Percentiles rank a stretch among this genome's conserved stretches.
These are phyloP conservation scores for Ammopiptanthus mongolicus DNA, from an alignment of 306 rosid genomes.

Conservation along the genomic window DNA sequence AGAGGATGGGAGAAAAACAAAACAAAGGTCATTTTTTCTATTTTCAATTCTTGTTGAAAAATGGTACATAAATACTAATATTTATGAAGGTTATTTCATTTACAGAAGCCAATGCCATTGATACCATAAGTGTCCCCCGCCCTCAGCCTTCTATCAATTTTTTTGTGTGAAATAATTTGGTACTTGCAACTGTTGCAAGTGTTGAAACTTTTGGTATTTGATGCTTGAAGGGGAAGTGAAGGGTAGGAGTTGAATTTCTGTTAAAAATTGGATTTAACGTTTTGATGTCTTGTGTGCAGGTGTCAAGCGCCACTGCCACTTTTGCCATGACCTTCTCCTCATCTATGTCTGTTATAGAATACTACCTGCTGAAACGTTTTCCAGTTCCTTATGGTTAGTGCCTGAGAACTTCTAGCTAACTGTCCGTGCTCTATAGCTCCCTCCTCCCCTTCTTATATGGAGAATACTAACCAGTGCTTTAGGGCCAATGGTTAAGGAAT, in stretches of 20 bases:
- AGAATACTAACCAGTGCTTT: no score
- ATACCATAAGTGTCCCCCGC: not conserved
- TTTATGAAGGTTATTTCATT: not conserved
- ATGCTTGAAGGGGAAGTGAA: not conserved
- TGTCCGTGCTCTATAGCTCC: not conserved
- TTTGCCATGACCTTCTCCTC: constrained; percentile 95
- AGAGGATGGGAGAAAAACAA: not conserved
- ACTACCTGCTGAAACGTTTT: constrained; percentile 80
- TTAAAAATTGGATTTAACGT: not conserved
- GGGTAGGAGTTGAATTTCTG: not conserved
- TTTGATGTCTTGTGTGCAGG: constrained; percentile 41
- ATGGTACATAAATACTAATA: not conserved
- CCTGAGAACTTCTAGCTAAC: not conserved
- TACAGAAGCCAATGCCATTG: not conserved
- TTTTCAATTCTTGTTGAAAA: not conserved
- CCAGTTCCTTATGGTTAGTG: constrained; percentile 79
- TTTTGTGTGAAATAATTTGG: not conserved
- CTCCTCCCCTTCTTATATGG: no score
- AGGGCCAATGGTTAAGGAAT: no score
- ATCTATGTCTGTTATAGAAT: constrained; percentile 95
- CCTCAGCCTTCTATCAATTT: not conserved
- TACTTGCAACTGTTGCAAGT: not conserved
- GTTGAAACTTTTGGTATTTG: not conserved
- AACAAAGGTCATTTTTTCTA: not conserved
- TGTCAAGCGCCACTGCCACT: constrained; percentile 91